Evolutionary conservation across 805 yeast species (phyloP), one percentile per base, ranked within the genome.

Genomic region (Metschnikowia borealis): DNA sequence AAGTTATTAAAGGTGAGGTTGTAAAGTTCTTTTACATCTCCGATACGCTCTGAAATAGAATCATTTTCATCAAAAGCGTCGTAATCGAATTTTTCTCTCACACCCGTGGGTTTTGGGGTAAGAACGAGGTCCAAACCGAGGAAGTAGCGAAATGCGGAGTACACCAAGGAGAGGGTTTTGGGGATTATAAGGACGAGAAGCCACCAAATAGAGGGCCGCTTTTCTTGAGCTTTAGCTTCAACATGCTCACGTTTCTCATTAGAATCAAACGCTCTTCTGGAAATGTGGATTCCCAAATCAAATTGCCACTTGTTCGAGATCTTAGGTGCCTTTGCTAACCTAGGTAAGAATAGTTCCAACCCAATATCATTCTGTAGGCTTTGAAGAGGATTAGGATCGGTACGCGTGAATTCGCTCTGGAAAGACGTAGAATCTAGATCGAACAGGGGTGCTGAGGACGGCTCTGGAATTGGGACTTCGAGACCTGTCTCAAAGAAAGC

Each of bases 121-220:
- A 55, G 54, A 53, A 62, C 59, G 5, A 56, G 34, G 23, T 49
- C 54, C 47, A 54, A 42, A 2, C 69, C 67, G 38, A 67, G 58
- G 8, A 70, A 38, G 43, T 56, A 61, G 39, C 58, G 60, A 41
- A 67, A 52, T 3, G 67, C 57, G 1, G 80, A 73, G 10, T 71
- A 60, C 1, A 80, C 58, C 7, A 80, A 47, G 8, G 80, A 67
- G 7, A 81, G 44, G 1, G 82, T 56, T 49, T 72, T 76, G 11
- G 90, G 91, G 10, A 85, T 64, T 6, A 84, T 53, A 62, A 84
- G 63, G 2, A 85, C 56, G 1, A 84, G 60, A 46, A 83, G 69
- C 57, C 84, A 60, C 46, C 46, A 44, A 6, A 82, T 77, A 14
- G 56, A 42, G 8, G 60, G 47, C 10, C 62, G 53, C 26, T 13